Base-by-base conservation (phyloP, 495 filamentous ascomycete genomes). In the Glonium stellatum region DNA sequence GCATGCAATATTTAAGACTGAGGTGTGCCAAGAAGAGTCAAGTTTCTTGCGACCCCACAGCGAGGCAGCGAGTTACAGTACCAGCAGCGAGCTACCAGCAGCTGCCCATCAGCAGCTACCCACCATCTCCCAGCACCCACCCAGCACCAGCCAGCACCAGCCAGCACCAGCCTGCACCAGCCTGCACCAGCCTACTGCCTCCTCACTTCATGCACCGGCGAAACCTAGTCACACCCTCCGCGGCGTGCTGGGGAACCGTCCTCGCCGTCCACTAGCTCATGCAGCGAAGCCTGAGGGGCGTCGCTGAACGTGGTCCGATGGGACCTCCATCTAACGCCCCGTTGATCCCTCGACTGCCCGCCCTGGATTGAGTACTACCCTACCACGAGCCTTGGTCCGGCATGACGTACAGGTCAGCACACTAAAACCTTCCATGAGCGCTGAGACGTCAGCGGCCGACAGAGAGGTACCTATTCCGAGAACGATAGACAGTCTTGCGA, bases 381-480 rank as follows among this genome's bases (percentile, higher is more conserved):
- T 44, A 13, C 13, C 18, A 18, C 39, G 18, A 18, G 39, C 39
- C 18, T 21, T 51, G 25, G 13, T 27, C 25, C 18, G 10, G 25
- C 48, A 51, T 51, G 48, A 51, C 19, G 48, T 51, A 51, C 48
- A 51, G 48, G 21, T 51, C 21, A 27, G 48, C 48, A 51, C 48
- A 31, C 21, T 31, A 51, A 31, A 23, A 23, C 18, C 39, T 15
- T 31, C 48, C 48, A 51, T 23, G 27, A 31, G 27, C 48, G 25
- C 48, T 51, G 48, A 51, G 48, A 25, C 48, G 21, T 31, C 48
- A 15, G 48, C 48, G 48, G 48, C 11, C 13, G 1, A 12, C 47
- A 50, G 21, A 50, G 21, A 50, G 4, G 47, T 21, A 12, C 23
- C 47, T 50, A n/a, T 50, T 50, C 47, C 47, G 3, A 9, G 48